phyloP scores from a whole-genome alignment of 176 grass and related monocot species.

The Chrysopogon serrulatus region DNA sequence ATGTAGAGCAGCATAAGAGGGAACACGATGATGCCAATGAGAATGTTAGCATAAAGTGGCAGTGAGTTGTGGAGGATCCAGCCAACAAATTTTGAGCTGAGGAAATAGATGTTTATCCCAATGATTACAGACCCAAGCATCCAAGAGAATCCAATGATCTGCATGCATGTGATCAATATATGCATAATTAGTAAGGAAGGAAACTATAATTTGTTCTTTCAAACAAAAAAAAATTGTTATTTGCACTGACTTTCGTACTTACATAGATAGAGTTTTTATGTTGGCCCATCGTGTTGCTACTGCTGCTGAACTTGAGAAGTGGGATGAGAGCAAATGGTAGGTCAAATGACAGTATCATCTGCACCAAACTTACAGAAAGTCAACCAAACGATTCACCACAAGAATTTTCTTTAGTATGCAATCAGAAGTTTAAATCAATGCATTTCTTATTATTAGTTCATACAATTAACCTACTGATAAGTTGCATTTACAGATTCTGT shows the following conservation, averaged over 20 bases:
- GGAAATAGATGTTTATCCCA: slow-evolving; percentile 78
- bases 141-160: slow-evolving; percentile 68
- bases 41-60: slow-evolving; percentile 25
- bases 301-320: slow-evolving; percentile 94
- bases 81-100: slow-evolving; percentile 44
- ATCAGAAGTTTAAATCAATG: background rate
- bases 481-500: background rate
- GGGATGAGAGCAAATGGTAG: slow-evolving; percentile 89
- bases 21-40: slow-evolving; percentile 51
- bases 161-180: slow-evolving; percentile 11
- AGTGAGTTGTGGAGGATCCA: slow-evolving; percentile 64
- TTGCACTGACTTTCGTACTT: slow-evolving; percentile 18
- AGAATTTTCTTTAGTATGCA: background rate
- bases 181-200: background rate
- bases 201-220: background rate
- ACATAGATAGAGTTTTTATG: slow-evolving; percentile 79
- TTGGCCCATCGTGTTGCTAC: slow-evolving; percentile 67
- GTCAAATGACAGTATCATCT: slow-evolving; percentile 95
- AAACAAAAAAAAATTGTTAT: background rate
- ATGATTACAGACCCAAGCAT: slow-evolving; percentile 49
- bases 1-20: slow-evolving; percentile 60
- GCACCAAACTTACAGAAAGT: background rate
- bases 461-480: background rate
- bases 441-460: background rate
- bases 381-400: background rate